Percentiles rank a stretch among this genome's conserved stretches.
These are phyloP conservation scores for Pleodorina starrii DNA, from an alignment of 139 green algal genomes.

Conservation along the genomic window DNA sequence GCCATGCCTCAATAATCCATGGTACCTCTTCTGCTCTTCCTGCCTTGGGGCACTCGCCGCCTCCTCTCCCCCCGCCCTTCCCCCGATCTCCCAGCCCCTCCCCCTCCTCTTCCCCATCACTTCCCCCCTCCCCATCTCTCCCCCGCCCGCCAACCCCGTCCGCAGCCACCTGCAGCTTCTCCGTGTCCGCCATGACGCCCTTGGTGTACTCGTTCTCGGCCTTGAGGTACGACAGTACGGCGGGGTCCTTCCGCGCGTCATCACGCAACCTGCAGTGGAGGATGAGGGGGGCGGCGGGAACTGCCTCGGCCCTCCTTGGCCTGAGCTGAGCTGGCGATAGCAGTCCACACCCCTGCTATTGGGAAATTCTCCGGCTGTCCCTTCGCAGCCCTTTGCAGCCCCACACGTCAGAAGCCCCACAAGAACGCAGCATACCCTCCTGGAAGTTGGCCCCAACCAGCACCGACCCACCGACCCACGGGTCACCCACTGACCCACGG, in stretches of 20 bases:
- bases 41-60: too few relatives aligned
- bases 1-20: too few relatives aligned
- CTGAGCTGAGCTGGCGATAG: too few relatives aligned
- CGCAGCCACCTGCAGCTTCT: conserved; percentile 75
- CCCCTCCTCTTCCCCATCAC: neutral
- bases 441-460: too few relatives aligned
- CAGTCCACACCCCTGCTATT: too few relatives aligned
- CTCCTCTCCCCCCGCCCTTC: neutral
- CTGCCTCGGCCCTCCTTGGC: too few relatives aligned
- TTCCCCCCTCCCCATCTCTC: too few relatives aligned
- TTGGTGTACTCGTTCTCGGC: conserved; percentile 85
- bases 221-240: conserved; percentile 75
- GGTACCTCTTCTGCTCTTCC: too few relatives aligned
- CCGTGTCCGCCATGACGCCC: conserved; percentile 84
- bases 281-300: neutral
- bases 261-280: conserved; percentile 74
- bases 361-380: too few relatives aligned
- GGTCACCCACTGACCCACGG: neutral
- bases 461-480: neutral
- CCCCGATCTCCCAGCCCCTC: neutral
- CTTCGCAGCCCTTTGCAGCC: too few relatives aligned
- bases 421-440: too few relatives aligned
- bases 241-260: conserved; percentile 76
- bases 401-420: too few relatives aligned
- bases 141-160: neutral